Percentiles rank a stretch among this genome's conserved stretches.
phyloP scores from a whole-genome alignment of 2,329 filamentous ascomycete genomes.

The Ceratocystis albifundus region DNA sequence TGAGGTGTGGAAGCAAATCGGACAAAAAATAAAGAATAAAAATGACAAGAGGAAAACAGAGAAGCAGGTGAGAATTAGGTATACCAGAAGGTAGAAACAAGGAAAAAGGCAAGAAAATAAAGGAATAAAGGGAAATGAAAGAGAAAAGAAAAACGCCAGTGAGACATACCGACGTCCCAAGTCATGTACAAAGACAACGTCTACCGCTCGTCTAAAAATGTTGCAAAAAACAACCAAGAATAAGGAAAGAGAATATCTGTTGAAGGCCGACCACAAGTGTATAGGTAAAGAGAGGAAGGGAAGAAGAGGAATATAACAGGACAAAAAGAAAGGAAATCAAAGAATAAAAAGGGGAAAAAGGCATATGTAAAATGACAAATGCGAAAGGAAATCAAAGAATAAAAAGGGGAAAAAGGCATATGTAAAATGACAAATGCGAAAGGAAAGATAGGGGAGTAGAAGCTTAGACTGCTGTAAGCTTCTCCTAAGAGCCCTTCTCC shows the following conservation, averaged over 20 bases:
- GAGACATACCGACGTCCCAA: conserved; percentile 13
- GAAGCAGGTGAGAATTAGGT: conserved; percentile 6
- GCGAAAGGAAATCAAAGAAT: too few relatives aligned
- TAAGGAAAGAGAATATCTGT: conserved; percentile 10
- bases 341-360: conserved; percentile 20
- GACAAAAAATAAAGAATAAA: conserved; percentile 7
- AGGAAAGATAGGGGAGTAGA: not conserved
- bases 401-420: conserved; percentile 17
- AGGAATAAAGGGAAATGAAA: conserved; percentile 1
- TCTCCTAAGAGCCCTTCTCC: not conserved
- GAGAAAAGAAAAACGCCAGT: conserved; percentile 18
- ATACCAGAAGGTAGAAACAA: conserved; percentile 10
- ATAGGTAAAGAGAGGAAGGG: not conserved
- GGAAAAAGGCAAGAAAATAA: not conserved
- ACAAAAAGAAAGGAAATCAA: conserved; percentile 11
- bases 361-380: too few relatives aligned
- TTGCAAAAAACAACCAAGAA: conserved; percentile 16
- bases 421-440: conserved; percentile 13
- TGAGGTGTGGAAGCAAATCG: not conserved
- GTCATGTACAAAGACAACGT: conserved; percentile 12
- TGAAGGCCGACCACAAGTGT: not conserved
- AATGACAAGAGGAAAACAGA: conserved; percentile 18
- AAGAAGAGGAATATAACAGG: not conserved
- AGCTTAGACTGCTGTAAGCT: not conserved
- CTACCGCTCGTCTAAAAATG: conserved; percentile 14